These are phyloP conservation scores for Hordeum marinum DNA, from an alignment of 176 grass and related monocot species.

Conservation along the genomic window DNA sequence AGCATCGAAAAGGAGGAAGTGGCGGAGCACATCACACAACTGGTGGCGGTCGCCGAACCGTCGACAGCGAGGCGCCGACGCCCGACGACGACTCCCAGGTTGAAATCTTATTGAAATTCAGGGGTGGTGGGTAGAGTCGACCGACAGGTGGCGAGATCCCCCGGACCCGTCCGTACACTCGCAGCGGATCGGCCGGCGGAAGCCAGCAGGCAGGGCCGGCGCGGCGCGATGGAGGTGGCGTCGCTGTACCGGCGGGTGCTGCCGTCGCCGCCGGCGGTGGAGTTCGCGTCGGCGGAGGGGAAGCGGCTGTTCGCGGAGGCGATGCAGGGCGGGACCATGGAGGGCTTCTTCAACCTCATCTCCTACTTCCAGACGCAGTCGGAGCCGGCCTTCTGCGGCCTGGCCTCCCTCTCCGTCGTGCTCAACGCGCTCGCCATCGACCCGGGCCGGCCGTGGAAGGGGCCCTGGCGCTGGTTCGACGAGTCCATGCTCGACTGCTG, in stretches of 20 bases:
- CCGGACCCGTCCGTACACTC: not conserved
- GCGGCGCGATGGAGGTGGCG: slow-evolving; percentile 33
- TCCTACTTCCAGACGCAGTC: slow-evolving; percentile 86
- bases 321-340: slow-evolving; percentile 64
- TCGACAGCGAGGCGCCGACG: not conserved
- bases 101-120: not conserved
- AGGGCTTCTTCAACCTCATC: slow-evolving; percentile 75
- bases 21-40: not conserved
- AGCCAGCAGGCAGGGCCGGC: not conserved
- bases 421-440: slow-evolving; percentile 88
- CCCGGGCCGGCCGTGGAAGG: slow-evolving; percentile 61
- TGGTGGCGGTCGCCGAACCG: not conserved
- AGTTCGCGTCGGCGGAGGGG: slow-evolving; percentile 76
- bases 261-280: slow-evolving; percentile 81
- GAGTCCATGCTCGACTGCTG: slow-evolving; percentile 98
- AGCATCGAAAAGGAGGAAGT: not conserved
- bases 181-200: not conserved
- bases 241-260: slow-evolving; percentile 72
- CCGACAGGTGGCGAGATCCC: not conserved
- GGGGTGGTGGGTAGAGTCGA: not conserved
- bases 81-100: not conserved
- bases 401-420: slow-evolving; percentile 74
- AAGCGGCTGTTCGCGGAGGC: slow-evolving; percentile 75
- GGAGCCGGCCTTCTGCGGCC: slow-evolving; percentile 81
- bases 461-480: slow-evolving; percentile 97